Base-by-base conservation (phyloP, 78 protist genomes). In the Planoprotostelium fungivorum region DNA sequence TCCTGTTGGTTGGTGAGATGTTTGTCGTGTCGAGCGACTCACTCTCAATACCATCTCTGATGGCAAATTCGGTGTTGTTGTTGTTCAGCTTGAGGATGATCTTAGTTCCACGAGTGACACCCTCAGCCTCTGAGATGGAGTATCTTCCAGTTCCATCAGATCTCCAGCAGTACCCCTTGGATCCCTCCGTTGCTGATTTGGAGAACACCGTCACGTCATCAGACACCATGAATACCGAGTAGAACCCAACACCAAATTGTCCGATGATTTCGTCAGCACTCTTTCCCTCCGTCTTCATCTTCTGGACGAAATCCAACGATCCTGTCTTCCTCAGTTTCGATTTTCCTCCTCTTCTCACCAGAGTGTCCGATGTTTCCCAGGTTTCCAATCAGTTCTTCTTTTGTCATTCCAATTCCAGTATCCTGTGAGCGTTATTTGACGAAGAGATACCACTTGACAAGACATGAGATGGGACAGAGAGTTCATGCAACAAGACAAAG, bases 231-330 rank as follows among this genome's bases (percentile, higher is more conserved):
- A 98, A 98, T 23, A 96, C 95, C 1, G 98, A 91, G 93, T 98
- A 99, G 95, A 99, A 99, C 83, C 99, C 99, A 9, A 99, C 99
- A 63, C 99, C 99, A 86, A 99, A 98, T 93, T 97, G 99, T 63
- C 99, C 99, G 73, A 98, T 99, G 36, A 97, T 91, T 1, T 89
- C 89, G 38, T 73, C 92, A 39, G 91, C 86, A 88, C 89, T 85
- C 1, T 23, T 9, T 29, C 0, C 90, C 1, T 38, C 36, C 1
- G n/a, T 35, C 31, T 51, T 37, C 37, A 86, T 37, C 0, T 90
- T 83, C 63, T 95, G 63, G 0, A 91, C 84, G 29, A 92, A 73
- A 28, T 39, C 94, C 63, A 51, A 16, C 5, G 73, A 51, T 51
- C 73, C 73, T 51, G 16, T 51, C 16, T 5, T n/a, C n/a, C n/a